These are phyloP conservation scores for Cerioporus squamosus DNA, from an alignment of 1,284 basidiomycete species.

Conservation along the genomic window DNA sequence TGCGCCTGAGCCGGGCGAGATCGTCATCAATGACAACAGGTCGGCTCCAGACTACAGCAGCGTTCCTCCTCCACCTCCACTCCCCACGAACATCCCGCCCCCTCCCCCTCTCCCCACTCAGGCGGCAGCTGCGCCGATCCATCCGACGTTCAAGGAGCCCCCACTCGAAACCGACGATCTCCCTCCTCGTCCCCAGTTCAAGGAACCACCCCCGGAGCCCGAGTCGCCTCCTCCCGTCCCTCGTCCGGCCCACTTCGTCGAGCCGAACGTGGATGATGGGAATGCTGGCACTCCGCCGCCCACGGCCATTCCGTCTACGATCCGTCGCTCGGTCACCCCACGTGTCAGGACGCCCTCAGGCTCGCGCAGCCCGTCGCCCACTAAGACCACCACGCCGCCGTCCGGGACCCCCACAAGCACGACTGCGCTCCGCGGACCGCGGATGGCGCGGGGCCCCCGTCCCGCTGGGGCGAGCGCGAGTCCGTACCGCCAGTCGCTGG, in stretches of 20 bases:
- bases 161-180: conserved; percentile 44
- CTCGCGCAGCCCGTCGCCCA: conserved; percentile 47
- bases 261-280: conserved; percentile 36
- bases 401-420: conserved; percentile 41
- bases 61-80: conserved; percentile 44
- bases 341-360: conserved; percentile 32
- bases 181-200: conserved; percentile 54
- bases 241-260: conserved; percentile 29
- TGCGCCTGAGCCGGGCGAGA: conserved; percentile 21
- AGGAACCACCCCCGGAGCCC: conserved; percentile 46
- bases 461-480: conserved; percentile 58
- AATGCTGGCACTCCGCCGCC: conserved; percentile 35
- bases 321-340: conserved; percentile 36
- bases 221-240: conserved; percentile 31
- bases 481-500: conserved; percentile 49
- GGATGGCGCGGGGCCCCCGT: conserved; percentile 51
- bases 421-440: conserved; percentile 58
- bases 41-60: conserved; percentile 21
- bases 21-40: conserved; percentile 15
- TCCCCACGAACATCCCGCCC: conserved; percentile 32
- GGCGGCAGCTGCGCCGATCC: background rate
- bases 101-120: conserved; percentile 33
- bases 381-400: conserved; percentile 39
- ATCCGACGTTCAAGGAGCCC: conserved; percentile 42
- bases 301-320: conserved; percentile 47